phyloP scores from a whole-genome alignment of 768 basidiomycete species.

The Xerocomus brunneocitrinus region DNA sequence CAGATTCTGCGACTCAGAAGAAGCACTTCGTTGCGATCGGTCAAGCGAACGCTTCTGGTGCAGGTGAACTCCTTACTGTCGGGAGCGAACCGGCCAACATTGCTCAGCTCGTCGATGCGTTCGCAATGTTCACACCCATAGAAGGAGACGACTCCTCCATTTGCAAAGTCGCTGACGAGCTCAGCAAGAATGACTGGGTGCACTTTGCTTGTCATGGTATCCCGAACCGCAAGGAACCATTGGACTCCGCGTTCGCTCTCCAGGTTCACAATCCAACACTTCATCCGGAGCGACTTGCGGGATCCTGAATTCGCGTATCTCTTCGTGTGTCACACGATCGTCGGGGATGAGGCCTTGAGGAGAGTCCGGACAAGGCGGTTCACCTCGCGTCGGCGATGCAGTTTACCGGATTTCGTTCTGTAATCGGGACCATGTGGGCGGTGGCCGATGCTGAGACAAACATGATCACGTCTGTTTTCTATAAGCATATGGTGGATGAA shows the following conservation, averaged over 20 bases:
- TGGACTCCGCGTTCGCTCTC: neutral
- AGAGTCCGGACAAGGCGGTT: neutral
- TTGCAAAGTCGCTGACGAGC: neutral
- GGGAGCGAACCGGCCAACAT: neutral
- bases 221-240: neutral
- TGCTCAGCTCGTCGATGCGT: neutral
- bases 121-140: neutral
- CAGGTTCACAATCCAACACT: no score
- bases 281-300: no score
- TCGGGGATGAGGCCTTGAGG: neutral
- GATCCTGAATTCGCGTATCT: no score
- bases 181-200: neutral
- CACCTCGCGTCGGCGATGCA: neutral
- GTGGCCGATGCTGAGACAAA: neutral
- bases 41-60: no score
- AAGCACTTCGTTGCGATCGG: neutral
- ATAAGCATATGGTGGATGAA: neutral
- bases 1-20: neutral
- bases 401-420: neutral
- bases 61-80: no score
- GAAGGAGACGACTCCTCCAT: neutral
- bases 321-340: no score
- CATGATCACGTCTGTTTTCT: neutral
- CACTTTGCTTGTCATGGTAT: neutral
- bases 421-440: neutral